phyloP scores from a whole-genome alignment of 139 green algal genomes.

The Gonium pectorale region DNA sequence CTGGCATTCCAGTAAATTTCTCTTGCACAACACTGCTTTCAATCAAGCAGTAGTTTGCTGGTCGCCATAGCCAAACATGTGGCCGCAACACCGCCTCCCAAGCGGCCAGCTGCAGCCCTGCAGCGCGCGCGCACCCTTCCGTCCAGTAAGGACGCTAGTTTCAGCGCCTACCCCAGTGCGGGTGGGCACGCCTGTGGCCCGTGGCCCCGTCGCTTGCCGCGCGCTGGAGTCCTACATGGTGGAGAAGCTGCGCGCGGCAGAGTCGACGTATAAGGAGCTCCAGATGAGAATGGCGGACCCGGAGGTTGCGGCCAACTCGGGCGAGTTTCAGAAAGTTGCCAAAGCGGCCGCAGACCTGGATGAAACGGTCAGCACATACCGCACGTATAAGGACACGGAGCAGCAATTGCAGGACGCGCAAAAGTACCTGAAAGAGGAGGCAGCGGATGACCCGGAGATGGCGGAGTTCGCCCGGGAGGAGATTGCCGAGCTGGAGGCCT shows the following conservation, averaged over 20 bases:
- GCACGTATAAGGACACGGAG: conserved; percentile 69
- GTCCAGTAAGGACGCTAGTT: too few species aligned
- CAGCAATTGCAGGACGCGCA: conserved; percentile 75
- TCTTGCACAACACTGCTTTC: too few species aligned
- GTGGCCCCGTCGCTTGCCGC: neutral
- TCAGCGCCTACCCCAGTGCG: too few species aligned
- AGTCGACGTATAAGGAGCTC: conserved; percentile 69
- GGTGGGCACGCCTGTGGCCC: too few species aligned
- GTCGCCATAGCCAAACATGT: too few species aligned
- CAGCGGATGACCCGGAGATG: conserved; percentile 76
- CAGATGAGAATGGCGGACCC: conserved; percentile 87
- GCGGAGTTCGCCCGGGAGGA: conserved; percentile 85
- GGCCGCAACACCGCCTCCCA: too few species aligned
- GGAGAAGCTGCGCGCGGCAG: conserved; percentile 66
- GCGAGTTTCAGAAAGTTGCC: conserved; percentile 85
- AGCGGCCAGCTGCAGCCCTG: too few species aligned
- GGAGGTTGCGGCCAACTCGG: conserved; percentile 70
- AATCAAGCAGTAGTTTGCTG: too few species aligned
- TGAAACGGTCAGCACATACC: conserved; percentile 60
- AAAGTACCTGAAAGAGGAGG: conserved; percentile 73
- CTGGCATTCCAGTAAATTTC: too few species aligned
- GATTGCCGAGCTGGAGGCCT: conserved; percentile 66
- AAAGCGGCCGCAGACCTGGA: conserved; percentile 83
- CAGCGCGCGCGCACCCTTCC: too few species aligned
- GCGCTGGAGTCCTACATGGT: conserved; percentile 73